Evolutionary conservation across 345 rosid genomes (phyloP).

Genomic region (Brassica rapa): DNA sequence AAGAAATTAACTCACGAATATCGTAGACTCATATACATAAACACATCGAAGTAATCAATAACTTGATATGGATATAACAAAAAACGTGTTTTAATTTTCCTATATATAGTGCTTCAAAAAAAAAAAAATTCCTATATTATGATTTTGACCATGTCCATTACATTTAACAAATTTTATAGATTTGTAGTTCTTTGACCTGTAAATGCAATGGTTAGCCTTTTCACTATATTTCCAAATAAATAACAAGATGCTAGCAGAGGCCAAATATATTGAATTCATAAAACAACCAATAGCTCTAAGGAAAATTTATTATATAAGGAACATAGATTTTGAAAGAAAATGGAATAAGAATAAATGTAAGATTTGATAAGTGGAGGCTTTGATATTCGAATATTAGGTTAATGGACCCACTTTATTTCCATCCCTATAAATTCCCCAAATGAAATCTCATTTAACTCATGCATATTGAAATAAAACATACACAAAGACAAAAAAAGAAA

Average conservation of each 20-base stretch:
- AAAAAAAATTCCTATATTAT: no score
- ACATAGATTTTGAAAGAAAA: constrained; percentile 32
- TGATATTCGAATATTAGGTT: constrained; percentile 37
- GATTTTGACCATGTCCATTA: no score
- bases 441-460: constrained; percentile 28
- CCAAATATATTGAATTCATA: constrained; percentile 21
- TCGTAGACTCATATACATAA: not conserved
- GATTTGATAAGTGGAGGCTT: constrained; percentile 35
- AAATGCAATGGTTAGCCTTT: not conserved
- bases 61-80: no score
- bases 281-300: not conserved
- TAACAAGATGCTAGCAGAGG: constrained; percentile 3
- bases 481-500: constrained; percentile 12
- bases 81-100: no score
- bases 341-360: constrained; percentile 18
- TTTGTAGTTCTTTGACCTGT: not conserved
- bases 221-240: not conserved
- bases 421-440: constrained; percentile 36
- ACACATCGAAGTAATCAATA: no score
- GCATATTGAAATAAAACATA: constrained; percentile 16
- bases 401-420: constrained; percentile 26
- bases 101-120: no score
- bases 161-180: no score
- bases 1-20: not conserved
- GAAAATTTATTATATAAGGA: not conserved